Percentiles rank a stretch among this genome's conserved stretches.
Conservation (phyloP, 805 yeast species). For the Pichia rugopelliculosa region DNA sequence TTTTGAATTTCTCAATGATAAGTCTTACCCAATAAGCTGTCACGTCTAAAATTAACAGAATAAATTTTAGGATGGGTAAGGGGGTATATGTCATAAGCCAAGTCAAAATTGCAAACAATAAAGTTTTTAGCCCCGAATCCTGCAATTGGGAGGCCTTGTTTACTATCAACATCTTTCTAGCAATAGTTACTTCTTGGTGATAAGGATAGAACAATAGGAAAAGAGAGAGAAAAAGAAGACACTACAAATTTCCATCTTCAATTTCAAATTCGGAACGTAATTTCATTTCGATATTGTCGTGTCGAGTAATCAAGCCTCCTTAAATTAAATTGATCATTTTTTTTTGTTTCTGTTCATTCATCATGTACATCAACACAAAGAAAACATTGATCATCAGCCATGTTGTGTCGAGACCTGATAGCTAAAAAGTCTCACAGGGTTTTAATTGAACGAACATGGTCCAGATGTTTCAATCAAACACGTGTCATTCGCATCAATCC, state of each 20-base stretch:
- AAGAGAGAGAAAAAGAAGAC: neutral
- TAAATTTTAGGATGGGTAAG: slow-evolving; percentile 22
- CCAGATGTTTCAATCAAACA: neutral
- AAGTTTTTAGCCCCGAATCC: neutral
- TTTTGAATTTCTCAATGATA: slow-evolving; percentile 3
- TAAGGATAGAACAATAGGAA: no score
- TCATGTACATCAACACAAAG: no score
- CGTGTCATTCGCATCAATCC: slow-evolving; percentile 27
- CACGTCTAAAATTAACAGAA: slow-evolving; percentile 36
- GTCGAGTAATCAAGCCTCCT: no score
- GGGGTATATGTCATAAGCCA: slow-evolving; percentile 14
- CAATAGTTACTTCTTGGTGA: neutral
- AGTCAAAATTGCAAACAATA: slow-evolving; percentile 7
- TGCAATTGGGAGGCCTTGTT: slow-evolving; percentile 4
- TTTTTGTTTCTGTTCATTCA: neutral
- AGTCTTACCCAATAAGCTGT: slow-evolving; percentile 33
- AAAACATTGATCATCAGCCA: no score
- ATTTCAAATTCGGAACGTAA: no score
- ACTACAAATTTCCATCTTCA: no score
- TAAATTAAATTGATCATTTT: no score
- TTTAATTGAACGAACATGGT: neutral
- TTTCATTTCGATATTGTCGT: no score
- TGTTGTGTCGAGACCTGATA: neutral
- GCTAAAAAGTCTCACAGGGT: neutral
- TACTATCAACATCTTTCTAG: slow-evolving; percentile 4